Evolutionary conservation across 2,329 filamentous ascomycete genomes (phyloP).

Genomic region (Penicillium sp.): DNA sequence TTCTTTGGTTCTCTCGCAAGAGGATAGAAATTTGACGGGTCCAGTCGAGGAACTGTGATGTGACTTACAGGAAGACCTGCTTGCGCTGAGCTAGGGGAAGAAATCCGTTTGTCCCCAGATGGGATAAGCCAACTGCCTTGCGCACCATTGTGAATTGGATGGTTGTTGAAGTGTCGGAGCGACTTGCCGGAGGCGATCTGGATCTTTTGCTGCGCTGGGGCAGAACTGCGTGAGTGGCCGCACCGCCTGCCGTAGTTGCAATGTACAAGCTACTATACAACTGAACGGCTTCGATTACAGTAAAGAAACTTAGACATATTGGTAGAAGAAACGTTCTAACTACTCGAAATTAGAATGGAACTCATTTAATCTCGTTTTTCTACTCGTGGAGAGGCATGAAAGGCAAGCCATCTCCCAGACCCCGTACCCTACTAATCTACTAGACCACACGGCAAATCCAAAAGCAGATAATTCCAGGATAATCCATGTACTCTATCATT

Average conservation of each 20-base stretch:
- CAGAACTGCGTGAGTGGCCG: constrained; percentile 41
- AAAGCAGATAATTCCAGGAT: no score
- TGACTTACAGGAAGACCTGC: constrained; percentile 62
- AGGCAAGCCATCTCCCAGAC: no score
- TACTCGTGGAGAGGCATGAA: no score
- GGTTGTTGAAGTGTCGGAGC: constrained; percentile 10
- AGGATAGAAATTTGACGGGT: constrained; percentile 18
- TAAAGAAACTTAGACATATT: no score
- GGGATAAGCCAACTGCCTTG: constrained; percentile 32
- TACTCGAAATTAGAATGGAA: no score
- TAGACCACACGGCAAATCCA: no score
- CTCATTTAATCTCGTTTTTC: no score
- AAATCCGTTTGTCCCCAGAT: constrained; percentile 28
- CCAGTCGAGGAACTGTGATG: background rate
- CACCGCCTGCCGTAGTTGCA: constrained; percentile 26
- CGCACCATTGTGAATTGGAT: constrained; percentile 35
- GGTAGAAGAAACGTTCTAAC: no score
- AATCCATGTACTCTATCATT: no score
- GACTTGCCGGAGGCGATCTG: constrained; percentile 29
- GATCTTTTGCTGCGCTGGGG: constrained; percentile 29
- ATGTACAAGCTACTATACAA: background rate
- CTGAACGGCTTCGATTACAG: no score
- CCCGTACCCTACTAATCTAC: no score
- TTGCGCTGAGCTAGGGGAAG: constrained; percentile 36
- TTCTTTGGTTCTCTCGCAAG: constrained; percentile 1